Base-by-base conservation (phyloP, 805 yeast species). In the Candida cerambycidarum region DNA sequence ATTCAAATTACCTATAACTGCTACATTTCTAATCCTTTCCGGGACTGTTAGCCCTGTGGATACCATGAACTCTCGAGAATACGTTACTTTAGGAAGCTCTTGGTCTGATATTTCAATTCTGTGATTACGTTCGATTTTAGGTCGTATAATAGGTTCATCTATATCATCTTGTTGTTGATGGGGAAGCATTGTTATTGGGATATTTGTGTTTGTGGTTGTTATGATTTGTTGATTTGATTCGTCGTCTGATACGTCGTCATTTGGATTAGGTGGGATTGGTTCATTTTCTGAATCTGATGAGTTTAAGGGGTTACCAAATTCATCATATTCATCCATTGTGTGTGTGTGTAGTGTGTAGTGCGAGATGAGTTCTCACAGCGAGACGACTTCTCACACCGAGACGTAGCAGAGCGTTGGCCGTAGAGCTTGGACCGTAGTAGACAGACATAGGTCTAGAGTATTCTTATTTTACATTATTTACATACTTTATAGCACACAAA, bases 1-100 rank as follows among this genome's bases (percentile, higher is more conserved):
- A 52, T 87, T 86, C 1, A 85, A 58, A 32, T 81, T 78, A 0
- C 99, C 99, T n/a, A 82, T 79, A 1, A 93, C 51, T 0, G 90
- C 85, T 13, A 90, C 65, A 59, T 85, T 90, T 37, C 95, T 73
- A 7, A 83, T 72, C 50, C 83, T 80, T 11, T 79, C 80, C 0
- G 95, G 89, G 1, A 78, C 52, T 8, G 52, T 47, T 4, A 63
- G 43, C 51, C 80, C 55, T 37, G 78, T 51, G 4, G 73, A 66
- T 15, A 70, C 52, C 71, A 88, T 70, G 51, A 82, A 92, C 3
- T 79, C 77, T 41, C 85, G 73, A 6, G 84, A 75, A 52, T 81
- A 89, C 0, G 61, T 56, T 0, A 85, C 74, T 32, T 69, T 7
- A 2, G 44, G 47, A 30, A 39, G n/a, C 6, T 34, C 32, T 11